Percentiles rank a stretch among this genome's conserved stretches.
phyloP scores from a whole-genome alignment of 177 flowering plant species.

The Tripterygium wilfordii region DNA sequence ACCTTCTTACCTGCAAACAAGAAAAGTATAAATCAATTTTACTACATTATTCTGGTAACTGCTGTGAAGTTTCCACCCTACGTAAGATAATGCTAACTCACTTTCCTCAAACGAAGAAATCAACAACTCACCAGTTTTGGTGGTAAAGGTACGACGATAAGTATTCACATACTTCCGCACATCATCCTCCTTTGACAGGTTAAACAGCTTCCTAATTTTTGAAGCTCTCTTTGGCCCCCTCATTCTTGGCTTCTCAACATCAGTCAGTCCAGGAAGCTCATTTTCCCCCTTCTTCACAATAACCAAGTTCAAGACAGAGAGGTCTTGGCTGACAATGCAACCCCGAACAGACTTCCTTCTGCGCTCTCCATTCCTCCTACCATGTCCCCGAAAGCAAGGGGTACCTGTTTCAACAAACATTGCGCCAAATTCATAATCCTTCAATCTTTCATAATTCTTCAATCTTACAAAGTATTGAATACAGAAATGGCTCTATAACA shows the following conservation, averaged over 20 bases:
- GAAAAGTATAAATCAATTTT: background rate
- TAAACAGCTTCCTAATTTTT: slow-evolving; percentile 44
- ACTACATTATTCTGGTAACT: too few relatives aligned
- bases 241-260: slow-evolving; percentile 47
- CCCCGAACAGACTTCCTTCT: slow-evolving; percentile 39
- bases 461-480: too few relatives aligned
- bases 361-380: slow-evolving; percentile 36
- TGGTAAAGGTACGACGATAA: slow-evolving; percentile 35
- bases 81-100: too few relatives aligned
- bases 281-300: slow-evolving; percentile 39
- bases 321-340: slow-evolving; percentile 38
- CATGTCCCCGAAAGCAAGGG: slow-evolving; percentile 38
- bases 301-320: slow-evolving; percentile 33
- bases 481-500: too few relatives aligned
- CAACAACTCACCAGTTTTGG: background rate
- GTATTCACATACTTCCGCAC: slow-evolving; percentile 53
- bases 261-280: slow-evolving; percentile 35
- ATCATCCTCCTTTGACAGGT: slow-evolving; percentile 54
- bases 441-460: too few relatives aligned
- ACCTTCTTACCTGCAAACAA: slow-evolving; percentile 17
- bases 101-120: too few relatives aligned
- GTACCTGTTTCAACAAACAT: slow-evolving; percentile 20
- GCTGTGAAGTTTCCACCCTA: too few relatives aligned
- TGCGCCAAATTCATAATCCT: too few relatives aligned
- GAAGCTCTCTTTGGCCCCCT: slow-evolving; percentile 55